Conservation (phyloP, 106 monocot species). For the Vanilla planifolia region DNA sequence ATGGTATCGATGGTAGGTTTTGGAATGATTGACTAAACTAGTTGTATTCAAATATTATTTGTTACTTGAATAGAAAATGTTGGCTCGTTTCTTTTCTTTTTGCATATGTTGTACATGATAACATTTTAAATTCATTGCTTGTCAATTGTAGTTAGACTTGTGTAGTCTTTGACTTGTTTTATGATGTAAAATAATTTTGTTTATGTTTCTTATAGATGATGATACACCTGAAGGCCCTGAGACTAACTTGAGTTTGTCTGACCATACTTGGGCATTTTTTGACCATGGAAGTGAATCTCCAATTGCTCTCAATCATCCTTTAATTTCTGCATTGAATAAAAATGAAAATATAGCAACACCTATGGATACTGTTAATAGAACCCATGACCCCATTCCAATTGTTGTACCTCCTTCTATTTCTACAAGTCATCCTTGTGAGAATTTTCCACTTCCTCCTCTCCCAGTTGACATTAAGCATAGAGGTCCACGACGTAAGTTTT, state of each 20-base stretch:
- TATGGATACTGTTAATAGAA: conserved; percentile 4
- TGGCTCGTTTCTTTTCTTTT: no score
- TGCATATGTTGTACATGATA: no score
- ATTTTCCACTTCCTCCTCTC: conserved; percentile 27
- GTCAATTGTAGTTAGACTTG: no score
- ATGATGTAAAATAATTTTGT: no score
- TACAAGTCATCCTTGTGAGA: conserved; percentile 45
- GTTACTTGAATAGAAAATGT: no score
- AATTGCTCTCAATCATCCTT: conserved; percentile 9
- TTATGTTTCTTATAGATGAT: conserved; percentile 34
- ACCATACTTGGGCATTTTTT: conserved; percentile 10
- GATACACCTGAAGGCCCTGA: conserved; percentile 31
- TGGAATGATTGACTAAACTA: no score
- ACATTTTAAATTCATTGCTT: no score
- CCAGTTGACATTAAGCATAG: conserved; percentile 36
- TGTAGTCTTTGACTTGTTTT: no score
- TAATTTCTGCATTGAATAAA: conserved; percentile 10
- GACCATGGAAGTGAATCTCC: conserved; percentile 5
- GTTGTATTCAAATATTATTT: no score
- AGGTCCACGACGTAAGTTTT: conserved; percentile 65
- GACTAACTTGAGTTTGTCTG: conserved; percentile 20
- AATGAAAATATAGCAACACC: conserved; percentile 2
- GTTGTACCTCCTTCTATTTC: conserved; percentile 12
- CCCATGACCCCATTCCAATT: background rate
- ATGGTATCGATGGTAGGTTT: no score